phyloP scores from a whole-genome alignment of 345 rosid genomes.

The Linum tenue region DNA sequence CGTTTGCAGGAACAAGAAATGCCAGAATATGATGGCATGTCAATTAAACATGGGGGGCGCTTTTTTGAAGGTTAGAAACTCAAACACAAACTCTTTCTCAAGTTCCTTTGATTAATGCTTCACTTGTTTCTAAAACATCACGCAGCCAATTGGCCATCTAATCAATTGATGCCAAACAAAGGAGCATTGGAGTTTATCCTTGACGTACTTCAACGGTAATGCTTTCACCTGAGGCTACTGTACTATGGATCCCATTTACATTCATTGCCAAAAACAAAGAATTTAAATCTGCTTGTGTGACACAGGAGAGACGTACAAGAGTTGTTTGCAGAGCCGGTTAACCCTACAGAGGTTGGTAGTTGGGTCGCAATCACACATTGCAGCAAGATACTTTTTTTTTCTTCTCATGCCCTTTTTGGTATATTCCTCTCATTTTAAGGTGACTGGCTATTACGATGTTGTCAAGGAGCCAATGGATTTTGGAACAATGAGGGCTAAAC shows the following conservation, averaged over 20 bases:
- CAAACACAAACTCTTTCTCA: background rate
- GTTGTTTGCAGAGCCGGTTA: constrained; percentile 22
- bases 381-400: background rate
- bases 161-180: constrained; percentile 14
- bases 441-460: constrained; percentile 14
- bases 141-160: constrained; percentile 6
- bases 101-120: constrained; percentile 6
- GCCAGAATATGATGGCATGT: background rate
- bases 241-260: background rate
- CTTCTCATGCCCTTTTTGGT: background rate
- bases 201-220: constrained; percentile 21
- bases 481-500: constrained; percentile 28
- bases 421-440: constrained; percentile 7
- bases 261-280: background rate
- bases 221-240: background rate
- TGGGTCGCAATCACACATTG: background rate
- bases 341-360: constrained; percentile 17
- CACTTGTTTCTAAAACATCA: background rate
- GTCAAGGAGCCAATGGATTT: constrained; percentile 27
- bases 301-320: constrained; percentile 21
- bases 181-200: constrained; percentile 17
- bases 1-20: constrained; percentile 12
- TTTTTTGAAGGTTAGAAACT: background rate
- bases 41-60: background rate
- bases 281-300: background rate